Percentiles rank a stretch among this genome's conserved stretches.
Evolutionary conservation across 2,329 filamentous ascomycete species (phyloP).

Genomic region (Sporothrix luriei): DNA sequence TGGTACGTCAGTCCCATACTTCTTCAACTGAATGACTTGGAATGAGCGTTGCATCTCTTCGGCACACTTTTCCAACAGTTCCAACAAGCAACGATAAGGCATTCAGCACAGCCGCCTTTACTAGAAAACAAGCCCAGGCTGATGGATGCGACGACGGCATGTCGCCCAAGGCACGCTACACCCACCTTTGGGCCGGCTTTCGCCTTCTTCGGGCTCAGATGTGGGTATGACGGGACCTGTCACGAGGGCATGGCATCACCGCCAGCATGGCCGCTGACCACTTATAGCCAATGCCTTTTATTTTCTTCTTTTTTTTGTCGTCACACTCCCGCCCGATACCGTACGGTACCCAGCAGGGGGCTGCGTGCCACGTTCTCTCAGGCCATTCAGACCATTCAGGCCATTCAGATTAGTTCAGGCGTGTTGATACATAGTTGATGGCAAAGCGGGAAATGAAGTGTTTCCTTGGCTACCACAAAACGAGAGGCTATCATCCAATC

Average conservation of each 20-base stretch:
- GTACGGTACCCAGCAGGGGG: neutral
- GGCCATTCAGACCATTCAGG: neutral
- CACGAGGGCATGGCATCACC: constrained; percentile 4
- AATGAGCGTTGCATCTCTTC: neutral
- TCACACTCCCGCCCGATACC: constrained; percentile 1
- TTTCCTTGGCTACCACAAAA: constrained; percentile 1
- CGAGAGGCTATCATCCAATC: constrained; percentile 10
- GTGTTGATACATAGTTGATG: neutral
- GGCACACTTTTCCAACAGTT: neutral
- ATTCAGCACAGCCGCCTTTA: constrained; percentile 13
- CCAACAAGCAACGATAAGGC: neutral
- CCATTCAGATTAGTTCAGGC: constrained; percentile 15
- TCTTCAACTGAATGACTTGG: neutral
- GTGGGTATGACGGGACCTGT: neutral
- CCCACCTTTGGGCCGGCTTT: neutral
- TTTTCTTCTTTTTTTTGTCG: neutral
- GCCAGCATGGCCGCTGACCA: constrained; percentile 1
- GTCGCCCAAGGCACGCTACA: neutral
- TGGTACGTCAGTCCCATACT: neutral
- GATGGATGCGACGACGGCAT: neutral
- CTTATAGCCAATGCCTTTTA: neutral
- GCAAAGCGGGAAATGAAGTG: constrained; percentile 16
- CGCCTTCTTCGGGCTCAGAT: neutral
- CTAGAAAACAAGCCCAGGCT: neutral
- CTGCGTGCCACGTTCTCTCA: constrained; percentile 23